Base-by-base conservation (phyloP, 768 basidiomycete genomes). In the Symmetrospora coprosmae region DNA sequence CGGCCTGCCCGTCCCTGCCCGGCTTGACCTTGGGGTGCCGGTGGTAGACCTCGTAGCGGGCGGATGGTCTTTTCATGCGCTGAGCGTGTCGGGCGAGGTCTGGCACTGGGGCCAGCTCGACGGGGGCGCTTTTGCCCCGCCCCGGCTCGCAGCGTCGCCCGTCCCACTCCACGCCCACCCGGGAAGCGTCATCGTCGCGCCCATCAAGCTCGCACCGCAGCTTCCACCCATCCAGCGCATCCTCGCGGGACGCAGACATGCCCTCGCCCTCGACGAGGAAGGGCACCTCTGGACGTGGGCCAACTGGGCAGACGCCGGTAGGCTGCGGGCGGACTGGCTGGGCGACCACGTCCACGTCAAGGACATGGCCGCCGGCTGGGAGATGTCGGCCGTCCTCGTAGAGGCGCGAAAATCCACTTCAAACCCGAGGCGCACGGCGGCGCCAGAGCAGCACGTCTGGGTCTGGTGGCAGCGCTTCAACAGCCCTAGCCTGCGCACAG, bases 1-100 rank as follows among this genome's bases (percentile, higher is more conserved):
- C 72, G 74, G 74, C 21, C 77, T 83, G 2, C 81, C 86, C 4
- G 81, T 78, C 67, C 88, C 88, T 0, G 72, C 77, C 2, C 78
- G 80, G 63, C 75, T 90, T 40, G 73, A 45, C 79, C 80, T 14
- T 7, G 33, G 35, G 21, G 78, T 74, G 17, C 78, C 80, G 13
- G 78, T 89, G 56, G 85, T 90, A 37, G 79, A 75, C 62, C 74
- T 91, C 39, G 78, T 80, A 38, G 85, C 87, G 0, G 83, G 86
- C 19, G 89, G 89, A 68, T 88, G 85, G 87, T 86, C 83, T 31
- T 91, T 88, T 72, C 84, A 88, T 67, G 87, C 86, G 1, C 73
- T 91, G 38, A 85, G 89, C 71, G 81, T 85, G 1, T 71, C 78
- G 48, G 88, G 88, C 6, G 72, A 74, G 31, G 72, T 91, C 23